Base-by-base conservation (phyloP, 306 rosid genomes). In the Cicer chorassanicum region DNA sequence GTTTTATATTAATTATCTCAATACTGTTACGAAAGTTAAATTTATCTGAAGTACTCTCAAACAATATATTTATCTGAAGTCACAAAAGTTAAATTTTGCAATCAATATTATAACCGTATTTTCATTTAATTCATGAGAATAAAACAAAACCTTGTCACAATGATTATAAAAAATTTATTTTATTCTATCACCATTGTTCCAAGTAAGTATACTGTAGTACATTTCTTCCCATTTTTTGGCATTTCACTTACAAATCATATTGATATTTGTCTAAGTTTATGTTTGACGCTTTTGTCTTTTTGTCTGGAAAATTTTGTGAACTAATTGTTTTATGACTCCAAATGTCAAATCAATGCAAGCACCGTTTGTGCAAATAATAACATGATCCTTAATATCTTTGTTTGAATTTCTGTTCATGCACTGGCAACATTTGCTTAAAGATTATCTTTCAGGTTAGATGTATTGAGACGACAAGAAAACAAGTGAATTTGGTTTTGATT, bases 291-390 rank as follows among this genome's bases (percentile, higher is more conserved):
- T 61, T 39, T 46, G 8, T 65, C 19, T 60, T 29, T 21, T 44
- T 69, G 42, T 42, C 54, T 21, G 72, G 46, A 40, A 45, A 68
- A 75, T 69, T 64, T 54, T 63, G 55, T 63, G 55, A 68, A 59
- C 19, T 13, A 16, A 21, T 12, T 9, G 10, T 45, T 76, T 48
- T 6, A 65, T 44, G 3, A 18, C 64, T 45, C 53, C 68, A 46
- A 21, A 34, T 15, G 48, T 73, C 19, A 57, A 54, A 19, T 64
- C 42, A 15, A 53, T 51, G 16, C 4, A 24, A 34, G 15, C 6
- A 1, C 9, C 12, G 41, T n/a, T 51, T 18, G 15, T 15, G 12
- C 36, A 29, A 29, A 29, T 29, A 29, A 29, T 29, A 29, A 29
- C 5, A 29, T 0, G 0, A 29, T 29, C 36, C 36, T 29, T 29